Evolutionary conservation across 179 eudicot genomes (phyloP).

Genomic region (Drosera spatulata): DNA sequence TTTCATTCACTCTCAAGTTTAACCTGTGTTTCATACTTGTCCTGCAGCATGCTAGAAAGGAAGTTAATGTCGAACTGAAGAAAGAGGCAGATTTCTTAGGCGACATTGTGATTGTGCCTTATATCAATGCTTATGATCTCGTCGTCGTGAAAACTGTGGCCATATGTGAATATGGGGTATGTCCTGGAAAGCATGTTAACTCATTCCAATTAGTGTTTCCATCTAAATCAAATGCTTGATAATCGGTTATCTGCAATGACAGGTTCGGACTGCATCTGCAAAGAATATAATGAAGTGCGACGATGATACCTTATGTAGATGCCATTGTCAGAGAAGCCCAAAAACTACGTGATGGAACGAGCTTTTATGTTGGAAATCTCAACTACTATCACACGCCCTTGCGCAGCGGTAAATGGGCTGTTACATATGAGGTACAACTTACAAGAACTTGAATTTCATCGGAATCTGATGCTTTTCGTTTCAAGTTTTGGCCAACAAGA

Average conservation of each 20-base stretch:
- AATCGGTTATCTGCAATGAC: neutral
- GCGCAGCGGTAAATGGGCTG: slow-evolving; percentile 62
- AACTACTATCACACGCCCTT: slow-evolving; percentile 84
- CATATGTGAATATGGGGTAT: slow-evolving; percentile 85
- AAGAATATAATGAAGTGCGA: slow-evolving; percentile 86
- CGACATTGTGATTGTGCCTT: slow-evolving; percentile 78
- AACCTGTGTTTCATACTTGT: neutral
- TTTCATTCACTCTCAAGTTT: too few species aligned
- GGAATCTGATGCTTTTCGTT: too few species aligned
- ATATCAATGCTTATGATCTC: slow-evolving; percentile 84
- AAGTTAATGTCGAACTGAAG: slow-evolving; percentile 72
- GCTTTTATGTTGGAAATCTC: slow-evolving; percentile 81
- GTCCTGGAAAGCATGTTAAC: neutral
- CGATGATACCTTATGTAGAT: slow-evolving; percentile 85
- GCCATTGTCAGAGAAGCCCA: slow-evolving; percentile 54
- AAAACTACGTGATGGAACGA: slow-evolving; percentile 38
- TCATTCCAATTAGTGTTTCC: too few species aligned
- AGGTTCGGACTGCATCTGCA: slow-evolving; percentile 73
- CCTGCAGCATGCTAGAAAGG: slow-evolving; percentile 70
- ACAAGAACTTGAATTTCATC: slow-evolving; percentile 1
- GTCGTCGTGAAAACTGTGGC: slow-evolving; percentile 91
- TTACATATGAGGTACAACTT: slow-evolving; percentile 17
- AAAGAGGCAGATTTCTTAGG: slow-evolving; percentile 85
- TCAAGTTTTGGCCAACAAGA: too few species aligned
- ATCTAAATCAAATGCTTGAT: too few species aligned